Evolutionary conservation across 257 asterid species (phyloP).

Genomic region (Oldenlandia corymbosa): DNA sequence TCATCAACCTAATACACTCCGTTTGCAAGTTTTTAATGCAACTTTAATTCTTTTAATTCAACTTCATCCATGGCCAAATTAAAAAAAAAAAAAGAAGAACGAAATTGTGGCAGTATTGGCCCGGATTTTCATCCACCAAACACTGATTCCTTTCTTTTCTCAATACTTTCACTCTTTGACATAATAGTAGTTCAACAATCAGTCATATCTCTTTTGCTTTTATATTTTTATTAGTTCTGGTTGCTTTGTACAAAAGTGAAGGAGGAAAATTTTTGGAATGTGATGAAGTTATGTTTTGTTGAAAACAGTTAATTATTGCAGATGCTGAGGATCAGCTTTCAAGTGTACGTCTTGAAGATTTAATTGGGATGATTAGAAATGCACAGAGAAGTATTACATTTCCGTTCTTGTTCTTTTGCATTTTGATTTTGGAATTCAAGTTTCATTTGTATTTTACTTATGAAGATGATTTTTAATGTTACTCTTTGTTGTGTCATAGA

Average conservation of each 20-base stretch:
- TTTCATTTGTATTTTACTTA: neutral
- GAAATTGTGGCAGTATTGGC: too few species aligned
- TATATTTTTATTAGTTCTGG: conserved; percentile 15
- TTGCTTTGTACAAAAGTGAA: conserved; percentile 3
- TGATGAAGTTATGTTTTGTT: conserved; percentile 28
- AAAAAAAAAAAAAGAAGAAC: too few species aligned
- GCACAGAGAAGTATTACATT: conserved; percentile 67
- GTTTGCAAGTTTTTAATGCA: too few species aligned
- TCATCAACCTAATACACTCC: too few species aligned
- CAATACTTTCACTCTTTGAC: neutral
- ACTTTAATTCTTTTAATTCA: too few species aligned
- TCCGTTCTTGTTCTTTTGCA: conserved; percentile 4
- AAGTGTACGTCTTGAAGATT: conserved; percentile 50
- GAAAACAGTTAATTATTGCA: conserved; percentile 47
- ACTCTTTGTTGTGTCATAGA: conserved; percentile 31
- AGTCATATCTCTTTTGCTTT: conserved; percentile 1
- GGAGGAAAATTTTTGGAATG: conserved; percentile 17
- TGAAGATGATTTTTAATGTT: neutral
- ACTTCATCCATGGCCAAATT: too few species aligned
- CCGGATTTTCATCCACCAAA: neutral
- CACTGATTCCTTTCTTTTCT: neutral
- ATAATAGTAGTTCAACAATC: neutral
- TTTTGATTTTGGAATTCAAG: conserved; percentile 4
- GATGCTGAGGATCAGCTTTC: conserved; percentile 49
- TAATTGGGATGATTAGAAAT: conserved; percentile 77